Evolutionary conservation across 2,329 filamentous ascomycete species (phyloP).

Genomic region (Aspergillus sp.): DNA sequence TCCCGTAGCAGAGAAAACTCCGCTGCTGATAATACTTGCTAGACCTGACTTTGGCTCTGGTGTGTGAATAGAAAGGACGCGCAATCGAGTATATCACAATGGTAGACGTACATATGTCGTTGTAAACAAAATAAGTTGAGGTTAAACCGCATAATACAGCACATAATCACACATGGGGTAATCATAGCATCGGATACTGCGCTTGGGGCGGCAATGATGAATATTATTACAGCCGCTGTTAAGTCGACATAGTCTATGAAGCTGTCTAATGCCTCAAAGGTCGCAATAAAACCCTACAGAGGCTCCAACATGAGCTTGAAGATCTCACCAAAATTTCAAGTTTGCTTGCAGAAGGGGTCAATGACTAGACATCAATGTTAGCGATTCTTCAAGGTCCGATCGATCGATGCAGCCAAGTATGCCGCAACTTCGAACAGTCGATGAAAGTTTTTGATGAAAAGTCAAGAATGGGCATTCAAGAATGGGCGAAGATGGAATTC

Average conservation of each 20-base stretch:
- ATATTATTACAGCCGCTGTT: conserved; percentile 29
- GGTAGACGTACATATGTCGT: too few relatives aligned
- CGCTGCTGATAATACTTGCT: too few relatives aligned
- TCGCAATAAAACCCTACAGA: conserved; percentile 29
- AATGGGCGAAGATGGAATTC: conserved; percentile 40
- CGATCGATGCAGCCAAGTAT: conserved; percentile 32
- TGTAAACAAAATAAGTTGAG: too few relatives aligned
- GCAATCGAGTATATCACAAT: too few relatives aligned
- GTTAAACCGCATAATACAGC: too few relatives aligned
- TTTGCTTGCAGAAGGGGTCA: conserved; percentile 19
- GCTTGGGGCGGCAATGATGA: conserved; percentile 11
- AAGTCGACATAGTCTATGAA: conserved; percentile 26
- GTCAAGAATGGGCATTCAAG: conserved; percentile 29
- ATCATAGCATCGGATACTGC: too few relatives aligned
- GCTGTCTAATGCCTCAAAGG: conserved; percentile 30
- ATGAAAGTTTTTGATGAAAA: conserved; percentile 32
- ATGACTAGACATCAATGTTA: conserved; percentile 14
- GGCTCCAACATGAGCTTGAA: conserved; percentile 29
- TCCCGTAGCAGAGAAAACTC: too few relatives aligned
- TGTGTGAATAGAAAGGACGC: too few relatives aligned
- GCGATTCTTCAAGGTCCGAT: conserved; percentile 32
- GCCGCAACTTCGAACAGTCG: conserved; percentile 31
- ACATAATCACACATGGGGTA: too few relatives aligned
- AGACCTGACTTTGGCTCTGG: too few relatives aligned
- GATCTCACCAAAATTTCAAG: conserved; percentile 30